Base-by-base conservation (phyloP, 805 yeast species). In the Candida dajiaensis region DNA sequence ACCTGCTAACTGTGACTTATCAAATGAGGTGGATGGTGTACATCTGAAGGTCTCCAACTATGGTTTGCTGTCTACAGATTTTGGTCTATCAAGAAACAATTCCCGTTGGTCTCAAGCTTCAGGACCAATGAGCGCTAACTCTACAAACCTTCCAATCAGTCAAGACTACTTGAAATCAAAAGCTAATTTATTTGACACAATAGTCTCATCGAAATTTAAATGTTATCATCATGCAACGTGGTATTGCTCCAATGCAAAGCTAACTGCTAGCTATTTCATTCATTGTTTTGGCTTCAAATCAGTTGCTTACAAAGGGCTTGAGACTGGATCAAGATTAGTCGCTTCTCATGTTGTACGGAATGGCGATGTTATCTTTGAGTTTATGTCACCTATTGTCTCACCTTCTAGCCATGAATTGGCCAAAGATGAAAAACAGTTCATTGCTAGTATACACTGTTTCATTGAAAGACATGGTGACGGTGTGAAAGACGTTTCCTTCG, bases 171-270 rank as follows among this genome's bases (percentile, higher is more conserved):
- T 35, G n/a, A 10, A 15, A 16, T 16, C 39, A 9, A 7, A 21
- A 3, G 28, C 15, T 19, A 13, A 35, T 12, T 20, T 25, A 26
- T 26, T 23, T 6, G 31, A 20, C 18, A 35, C 22, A 2, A 10
- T 21, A 7, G 38, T 48, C 10, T 26, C 50, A n/a, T 29, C 10
- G 6, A 23, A 28, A 3, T 57, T 59, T 43, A 49, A 50, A 42
- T 77, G 74, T n/a, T 85, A 82, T 58, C 81, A 78, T 64, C 83
- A 82, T 55, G 71, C 85, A 4, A 82, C 84, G 13, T 78, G 84
- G 72, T 83, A 81, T 50, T 84, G 82, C 12, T 76, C 87, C n/a
- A 85, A 85, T 52, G 85, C 92, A 21, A 80, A 77, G 49, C 78
- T 78, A 50, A 68, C 79, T 40, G 82, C 95, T 0, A 59, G 65